Evolutionary conservation across 1,284 basidiomycete genomes (phyloP).

Genomic region (Peniophora sp.): DNA sequence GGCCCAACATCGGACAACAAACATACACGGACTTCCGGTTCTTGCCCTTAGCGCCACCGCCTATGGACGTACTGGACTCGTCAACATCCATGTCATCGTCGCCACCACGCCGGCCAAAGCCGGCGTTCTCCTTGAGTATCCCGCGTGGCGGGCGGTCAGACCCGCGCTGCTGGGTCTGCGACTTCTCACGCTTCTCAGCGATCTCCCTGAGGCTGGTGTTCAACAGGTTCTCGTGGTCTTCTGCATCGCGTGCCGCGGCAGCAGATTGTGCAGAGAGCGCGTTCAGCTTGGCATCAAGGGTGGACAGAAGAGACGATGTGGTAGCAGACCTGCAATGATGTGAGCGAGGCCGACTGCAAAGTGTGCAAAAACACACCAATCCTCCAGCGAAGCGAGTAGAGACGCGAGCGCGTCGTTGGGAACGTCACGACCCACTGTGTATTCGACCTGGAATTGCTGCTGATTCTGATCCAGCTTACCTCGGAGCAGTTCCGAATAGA

Average conservation of each 20-base stretch:
- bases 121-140: slow-evolving; percentile 20
- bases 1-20: background rate
- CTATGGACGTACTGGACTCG: slow-evolving; percentile 21
- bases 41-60: slow-evolving; percentile 33
- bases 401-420: slow-evolving; percentile 56
- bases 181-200: slow-evolving; percentile 40
- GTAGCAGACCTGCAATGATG: slow-evolving; percentile 55
- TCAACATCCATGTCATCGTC: slow-evolving; percentile 45
- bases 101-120: slow-evolving; percentile 14
- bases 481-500: slow-evolving; percentile 82
- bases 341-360: slow-evolving; percentile 1
- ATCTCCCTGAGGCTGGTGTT: slow-evolving; percentile 44
- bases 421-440: slow-evolving; percentile 85
- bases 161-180: slow-evolving; percentile 16
- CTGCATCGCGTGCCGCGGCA: slow-evolving; percentile 25
- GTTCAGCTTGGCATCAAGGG: slow-evolving; percentile 48
- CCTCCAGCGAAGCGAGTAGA: slow-evolving; percentile 54
- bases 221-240: slow-evolving; percentile 39
- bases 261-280: slow-evolving; percentile 33
- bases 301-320: slow-evolving; percentile 52
- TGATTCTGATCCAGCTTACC: slow-evolving; percentile 91
- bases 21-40: slow-evolving; percentile 41
- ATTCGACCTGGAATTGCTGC: slow-evolving; percentile 82
- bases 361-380: slow-evolving; percentile 50
- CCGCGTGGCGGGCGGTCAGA: slow-evolving; percentile 11